Evolutionary conservation across 352 stramenopile species (phyloP).

Genomic region (Globisporangium rhizosaccharum): DNA sequence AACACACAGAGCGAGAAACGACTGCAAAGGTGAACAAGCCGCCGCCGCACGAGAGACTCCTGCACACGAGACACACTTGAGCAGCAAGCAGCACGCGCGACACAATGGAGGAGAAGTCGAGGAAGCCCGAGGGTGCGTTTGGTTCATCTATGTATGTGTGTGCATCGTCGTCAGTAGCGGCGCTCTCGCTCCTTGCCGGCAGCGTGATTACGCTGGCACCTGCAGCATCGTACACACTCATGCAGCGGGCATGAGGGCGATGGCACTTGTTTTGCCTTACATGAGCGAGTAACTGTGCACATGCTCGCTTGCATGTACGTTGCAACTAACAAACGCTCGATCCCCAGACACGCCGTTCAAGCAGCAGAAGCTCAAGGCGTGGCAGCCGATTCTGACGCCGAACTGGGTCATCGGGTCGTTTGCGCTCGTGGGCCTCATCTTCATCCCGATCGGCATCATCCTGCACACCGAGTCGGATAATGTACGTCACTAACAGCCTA

Average conservation of each 20-base stretch:
- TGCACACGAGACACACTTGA: constrained; percentile 4
- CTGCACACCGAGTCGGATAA: constrained; percentile 85
- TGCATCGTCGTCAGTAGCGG: not conserved
- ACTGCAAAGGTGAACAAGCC: not conserved
- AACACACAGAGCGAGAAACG: constrained; percentile 8
- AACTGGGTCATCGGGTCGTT: constrained; percentile 95
- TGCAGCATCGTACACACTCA: not conserved
- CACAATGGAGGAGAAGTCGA: constrained; percentile 80
- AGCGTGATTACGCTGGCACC: too few relatives aligned
- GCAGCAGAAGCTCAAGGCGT: constrained; percentile 90
- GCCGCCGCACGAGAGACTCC: constrained; percentile 3
- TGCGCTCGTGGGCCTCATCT: constrained; percentile 91
- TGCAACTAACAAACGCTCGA: not conserved
- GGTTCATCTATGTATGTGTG: not conserved
- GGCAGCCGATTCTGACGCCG: constrained; percentile 96
- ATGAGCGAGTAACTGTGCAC: not conserved
- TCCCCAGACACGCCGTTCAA: constrained; percentile 81
- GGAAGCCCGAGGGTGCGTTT: constrained; percentile 70
- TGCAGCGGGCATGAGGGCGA: not conserved
- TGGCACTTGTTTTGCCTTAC: not conserved
- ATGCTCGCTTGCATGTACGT: not conserved
- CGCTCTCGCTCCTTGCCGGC: too few relatives aligned
- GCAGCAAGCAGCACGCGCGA: constrained; percentile 17
- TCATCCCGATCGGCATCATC: constrained; percentile 92
- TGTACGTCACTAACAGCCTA: constrained; percentile 23